A percentile compares a stretch with the other conserved stretches of the same genome.
These are phyloP conservation scores for Candida buenavistaensis DNA, from an alignment of 1,139 yeast genomes.

Conservation along the genomic window DNA sequence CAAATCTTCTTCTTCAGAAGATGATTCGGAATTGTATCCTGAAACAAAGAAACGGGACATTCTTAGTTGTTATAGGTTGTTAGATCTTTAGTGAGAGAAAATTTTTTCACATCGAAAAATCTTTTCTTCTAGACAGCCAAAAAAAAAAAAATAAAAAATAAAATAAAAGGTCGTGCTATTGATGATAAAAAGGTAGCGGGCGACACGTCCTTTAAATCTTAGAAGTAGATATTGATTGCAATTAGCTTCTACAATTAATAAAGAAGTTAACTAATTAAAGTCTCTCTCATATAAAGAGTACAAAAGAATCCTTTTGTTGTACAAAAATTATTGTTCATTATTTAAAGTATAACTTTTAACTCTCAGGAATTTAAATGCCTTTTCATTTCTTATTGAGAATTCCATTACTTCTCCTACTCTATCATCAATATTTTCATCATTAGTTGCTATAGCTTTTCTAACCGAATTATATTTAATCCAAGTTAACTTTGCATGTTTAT, in stretches of 20 bases:
- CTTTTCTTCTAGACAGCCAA: background rate
- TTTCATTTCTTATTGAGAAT: slow-evolving; percentile 67
- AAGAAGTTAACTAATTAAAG: no score
- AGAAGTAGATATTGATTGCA: no score
- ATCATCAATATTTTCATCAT: slow-evolving; percentile 27
- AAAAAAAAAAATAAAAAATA: slow-evolving; percentile 5
- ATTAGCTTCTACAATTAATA: no score
- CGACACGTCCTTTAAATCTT: no score
- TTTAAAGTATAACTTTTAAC: slow-evolving; percentile 45
- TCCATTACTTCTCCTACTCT: slow-evolving; percentile 52
- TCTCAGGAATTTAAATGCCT: slow-evolving; percentile 70
- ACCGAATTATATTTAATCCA: slow-evolving; percentile 66
- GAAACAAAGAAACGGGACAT: slow-evolving; percentile 82
- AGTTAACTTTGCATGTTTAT: slow-evolving; percentile 60
- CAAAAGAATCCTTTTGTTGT: background rate
- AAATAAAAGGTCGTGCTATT: slow-evolving; percentile 4
- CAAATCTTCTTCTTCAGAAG: slow-evolving; percentile 76
- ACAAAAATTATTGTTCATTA: background rate
- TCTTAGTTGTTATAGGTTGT: slow-evolving; percentile 3
- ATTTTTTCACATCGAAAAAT: slow-evolving; percentile 1
- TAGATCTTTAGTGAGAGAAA: slow-evolving; percentile 1
- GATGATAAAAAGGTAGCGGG: no score
- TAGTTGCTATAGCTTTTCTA: slow-evolving; percentile 38
- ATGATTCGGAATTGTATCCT: slow-evolving; percentile 61
- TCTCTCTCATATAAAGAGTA: no score